Evolutionary conservation across 2,329 filamentous ascomycete genomes (phyloP).

Genomic region (Rosellinia necatrix): DNA sequence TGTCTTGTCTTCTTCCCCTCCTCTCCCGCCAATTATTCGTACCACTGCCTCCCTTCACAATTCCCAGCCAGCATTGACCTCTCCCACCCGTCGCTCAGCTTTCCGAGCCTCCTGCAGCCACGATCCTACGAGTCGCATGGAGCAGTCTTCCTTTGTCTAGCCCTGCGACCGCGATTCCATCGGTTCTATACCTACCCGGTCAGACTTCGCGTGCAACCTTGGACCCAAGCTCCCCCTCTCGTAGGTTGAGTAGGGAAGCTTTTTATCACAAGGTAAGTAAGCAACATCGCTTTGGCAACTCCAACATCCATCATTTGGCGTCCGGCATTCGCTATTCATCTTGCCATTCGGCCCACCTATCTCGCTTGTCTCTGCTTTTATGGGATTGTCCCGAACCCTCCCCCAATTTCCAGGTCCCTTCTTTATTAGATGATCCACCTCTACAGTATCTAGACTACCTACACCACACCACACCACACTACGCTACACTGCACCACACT

Average conservation of each 20-base stretch:
- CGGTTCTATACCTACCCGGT: neutral
- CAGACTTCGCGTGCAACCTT: constrained; percentile 11
- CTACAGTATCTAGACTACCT: neutral
- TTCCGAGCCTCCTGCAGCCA: constrained; percentile 7
- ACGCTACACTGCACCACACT: too few relatives aligned
- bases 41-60: neutral
- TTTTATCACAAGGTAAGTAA: constrained; percentile 14
- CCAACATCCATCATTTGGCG: too few relatives aligned
- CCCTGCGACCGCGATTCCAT: constrained; percentile 3
- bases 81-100: constrained; percentile 18
- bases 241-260: constrained; percentile 11
- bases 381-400: neutral
- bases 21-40: constrained; percentile 13
- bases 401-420: neutral
- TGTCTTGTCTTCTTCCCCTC: too few relatives aligned
- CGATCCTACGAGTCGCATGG: constrained; percentile 25
- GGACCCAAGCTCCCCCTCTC: constrained; percentile 9
- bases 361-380: neutral
- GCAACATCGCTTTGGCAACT: constrained; percentile 2
- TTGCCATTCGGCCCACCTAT: constrained; percentile 6
- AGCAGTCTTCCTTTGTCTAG: constrained; percentile 10
- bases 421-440: neutral
- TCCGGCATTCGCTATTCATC: neutral
- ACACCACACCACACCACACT: too few relatives aligned
- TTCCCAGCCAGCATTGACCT: constrained; percentile 14